Evolutionary conservation across 2,329 filamentous ascomycete genomes (phyloP).

Genomic region (Penicillium janthinellum): DNA sequence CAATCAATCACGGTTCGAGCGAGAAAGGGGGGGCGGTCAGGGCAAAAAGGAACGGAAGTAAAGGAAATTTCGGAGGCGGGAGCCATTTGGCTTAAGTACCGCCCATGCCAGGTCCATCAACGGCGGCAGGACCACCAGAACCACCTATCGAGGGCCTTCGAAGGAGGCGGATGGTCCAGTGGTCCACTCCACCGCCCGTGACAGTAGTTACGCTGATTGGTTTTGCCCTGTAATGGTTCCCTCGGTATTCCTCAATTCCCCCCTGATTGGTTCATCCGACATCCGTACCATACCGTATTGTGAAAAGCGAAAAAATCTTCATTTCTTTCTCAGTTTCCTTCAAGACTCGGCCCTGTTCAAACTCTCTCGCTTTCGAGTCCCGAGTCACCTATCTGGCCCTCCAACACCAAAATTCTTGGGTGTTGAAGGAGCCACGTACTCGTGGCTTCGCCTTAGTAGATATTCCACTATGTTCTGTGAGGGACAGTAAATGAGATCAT

Average conservation of each 20-base stretch:
- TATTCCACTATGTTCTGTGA: conserved; percentile 2
- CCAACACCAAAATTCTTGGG: not conserved
- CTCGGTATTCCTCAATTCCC: conserved; percentile 6
- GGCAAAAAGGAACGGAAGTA: conserved; percentile 24
- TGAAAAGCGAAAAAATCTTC: conserved; percentile 7
- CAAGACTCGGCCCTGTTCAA: not conserved
- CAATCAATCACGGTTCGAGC: conserved; percentile 4
- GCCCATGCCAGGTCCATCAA: conserved; percentile 13
- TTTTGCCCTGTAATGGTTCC: conserved; percentile 1
- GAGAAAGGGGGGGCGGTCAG: conserved; percentile 24
- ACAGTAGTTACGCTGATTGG: conserved; percentile 19
- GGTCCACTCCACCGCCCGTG: conserved; percentile 23
- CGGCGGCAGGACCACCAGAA: conserved; percentile 10
- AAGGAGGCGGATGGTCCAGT: not conserved
- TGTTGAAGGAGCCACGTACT: not conserved
- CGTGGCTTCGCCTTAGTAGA: not conserved
- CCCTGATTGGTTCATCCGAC: conserved; percentile 19
- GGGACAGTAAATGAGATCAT: conserved; percentile 10
- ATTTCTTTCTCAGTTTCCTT: not conserved
- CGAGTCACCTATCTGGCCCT: not conserved
- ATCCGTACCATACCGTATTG: conserved; percentile 18
- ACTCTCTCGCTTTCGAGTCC: not conserved
- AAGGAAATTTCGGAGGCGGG: conserved; percentile 27
- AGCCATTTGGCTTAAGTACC: conserved; percentile 33
- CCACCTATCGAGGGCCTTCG: not conserved